These are phyloP conservation scores for Penicillium decumbens DNA, from an alignment of 2,329 filamentous ascomycete genomes.

Conservation along the genomic window DNA sequence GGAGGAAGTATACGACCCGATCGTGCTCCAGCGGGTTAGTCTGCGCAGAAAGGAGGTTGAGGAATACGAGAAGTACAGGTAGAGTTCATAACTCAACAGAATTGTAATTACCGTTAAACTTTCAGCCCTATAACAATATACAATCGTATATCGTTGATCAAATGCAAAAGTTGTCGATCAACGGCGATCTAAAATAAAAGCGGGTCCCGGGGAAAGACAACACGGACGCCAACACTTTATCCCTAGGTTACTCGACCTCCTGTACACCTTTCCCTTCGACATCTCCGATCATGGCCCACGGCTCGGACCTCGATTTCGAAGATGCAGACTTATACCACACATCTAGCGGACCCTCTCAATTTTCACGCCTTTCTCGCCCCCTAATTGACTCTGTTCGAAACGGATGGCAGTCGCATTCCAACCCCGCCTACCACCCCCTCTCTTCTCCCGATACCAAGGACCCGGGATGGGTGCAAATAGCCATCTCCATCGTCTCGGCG, in stretches of 20 bases:
- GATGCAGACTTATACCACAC: constrained; percentile 14
- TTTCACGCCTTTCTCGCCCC: constrained; percentile 24
- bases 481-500: constrained; percentile 33
- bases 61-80: constrained; percentile 47
- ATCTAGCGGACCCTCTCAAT: constrained; percentile 7
- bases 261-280: background rate
- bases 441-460: constrained; percentile 18
- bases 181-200: constrained; percentile 1
- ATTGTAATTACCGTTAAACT: background rate
- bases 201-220: constrained; percentile 4
- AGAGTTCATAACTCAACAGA: background rate
- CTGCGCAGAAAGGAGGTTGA: constrained; percentile 63
- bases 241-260: background rate
- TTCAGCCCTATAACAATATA: background rate
- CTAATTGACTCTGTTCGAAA: constrained; percentile 40
- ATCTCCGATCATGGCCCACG: constrained; percentile 6
- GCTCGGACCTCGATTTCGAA: constrained; percentile 29
- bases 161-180: background rate
- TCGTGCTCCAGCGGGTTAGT: constrained; percentile 64
- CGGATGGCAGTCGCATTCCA: constrained; percentile 32
- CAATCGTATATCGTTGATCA: background rate
- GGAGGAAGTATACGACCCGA: constrained; percentile 69
- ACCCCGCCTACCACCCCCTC: constrained; percentile 17
- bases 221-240: background rate
- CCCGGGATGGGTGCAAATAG: constrained; percentile 24